Percentiles rank a stretch among this genome's conserved stretches.
Conservation (phyloP, 345 rosid species). For the Pelargonium nanum region DNA sequence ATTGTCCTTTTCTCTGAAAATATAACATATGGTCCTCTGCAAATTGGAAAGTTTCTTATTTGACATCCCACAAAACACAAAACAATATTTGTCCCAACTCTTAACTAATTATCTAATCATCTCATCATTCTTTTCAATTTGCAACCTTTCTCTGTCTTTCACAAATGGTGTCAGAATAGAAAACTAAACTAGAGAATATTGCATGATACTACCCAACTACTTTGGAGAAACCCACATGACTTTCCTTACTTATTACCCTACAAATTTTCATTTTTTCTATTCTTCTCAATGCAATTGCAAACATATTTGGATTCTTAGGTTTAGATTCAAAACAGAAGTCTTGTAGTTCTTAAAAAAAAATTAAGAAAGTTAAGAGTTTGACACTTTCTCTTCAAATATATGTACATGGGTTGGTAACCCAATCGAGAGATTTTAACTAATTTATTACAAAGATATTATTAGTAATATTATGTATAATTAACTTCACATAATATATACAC, state of each 20-base stretch:
- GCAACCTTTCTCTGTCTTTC: neutral
- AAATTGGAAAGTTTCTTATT: neutral
- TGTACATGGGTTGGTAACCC: no score
- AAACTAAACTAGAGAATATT: neutral
- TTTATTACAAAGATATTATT: no score
- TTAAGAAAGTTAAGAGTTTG: no score
- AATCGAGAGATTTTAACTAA: no score
- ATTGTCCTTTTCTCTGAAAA: conserved; percentile 17
- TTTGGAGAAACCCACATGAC: neutral
- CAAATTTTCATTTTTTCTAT: neutral
- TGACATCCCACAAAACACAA: neutral
- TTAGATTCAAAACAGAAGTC: no score
- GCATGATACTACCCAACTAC: neutral
- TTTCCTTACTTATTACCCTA: neutral
- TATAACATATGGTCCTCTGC: neutral
- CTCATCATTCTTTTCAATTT: neutral
- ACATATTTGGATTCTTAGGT: no score
- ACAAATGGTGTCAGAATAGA: neutral
- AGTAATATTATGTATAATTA: no score
- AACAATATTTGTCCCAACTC: neutral
- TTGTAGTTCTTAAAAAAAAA: no score
- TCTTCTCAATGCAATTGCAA: no score
- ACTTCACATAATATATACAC: no score
- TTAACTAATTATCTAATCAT: neutral
- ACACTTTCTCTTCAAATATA: no score